phyloP scores from a whole-genome alignment of 768 basidiomycete genomes.

The Phanerochaete sordida region DNA sequence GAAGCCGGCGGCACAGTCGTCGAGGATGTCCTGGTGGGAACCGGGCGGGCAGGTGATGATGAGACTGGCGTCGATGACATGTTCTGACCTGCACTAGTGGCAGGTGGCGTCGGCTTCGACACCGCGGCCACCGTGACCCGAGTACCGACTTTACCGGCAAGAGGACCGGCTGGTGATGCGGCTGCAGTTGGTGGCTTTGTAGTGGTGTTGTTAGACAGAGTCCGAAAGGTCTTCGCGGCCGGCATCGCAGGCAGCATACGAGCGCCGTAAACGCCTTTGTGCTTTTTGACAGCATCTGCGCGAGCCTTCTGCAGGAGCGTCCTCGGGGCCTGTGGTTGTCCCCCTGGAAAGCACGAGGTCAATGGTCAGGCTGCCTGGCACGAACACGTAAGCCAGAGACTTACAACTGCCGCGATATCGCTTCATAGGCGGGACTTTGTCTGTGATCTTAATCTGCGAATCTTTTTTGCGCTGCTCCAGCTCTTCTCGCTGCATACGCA shows the following conservation, averaged over 20 bases:
- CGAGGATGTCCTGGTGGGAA: background rate
- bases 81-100: conserved; percentile 9
- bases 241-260: conserved; percentile 55
- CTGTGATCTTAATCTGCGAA: conserved; percentile 72
- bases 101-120: conserved; percentile 10
- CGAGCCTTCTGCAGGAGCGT: conserved; percentile 76
- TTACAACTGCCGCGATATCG: conserved; percentile 53
- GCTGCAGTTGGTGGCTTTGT: conserved; percentile 27
- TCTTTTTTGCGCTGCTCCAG: conserved; percentile 75
- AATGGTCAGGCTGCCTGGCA: background rate
- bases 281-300: conserved; percentile 63
- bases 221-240: conserved; percentile 39
- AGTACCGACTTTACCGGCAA: conserved; percentile 19
- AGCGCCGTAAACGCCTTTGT: conserved; percentile 54
- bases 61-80: conserved; percentile 1
- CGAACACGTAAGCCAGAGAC: conserved; percentile 18
- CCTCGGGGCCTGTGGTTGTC: conserved; percentile 49
- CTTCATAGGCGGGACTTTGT: conserved; percentile 63
- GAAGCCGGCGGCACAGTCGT: background rate
- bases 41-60: background rate
- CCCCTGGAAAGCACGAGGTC: conserved; percentile 30
- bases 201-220: conserved; percentile 5
- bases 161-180: conserved; percentile 22
- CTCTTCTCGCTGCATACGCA: conserved; percentile 65
- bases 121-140: conserved; percentile 54